Evolutionary conservation across 2,329 filamentous ascomycete genomes (phyloP).

Genomic region (Stylonectria norvegica): DNA sequence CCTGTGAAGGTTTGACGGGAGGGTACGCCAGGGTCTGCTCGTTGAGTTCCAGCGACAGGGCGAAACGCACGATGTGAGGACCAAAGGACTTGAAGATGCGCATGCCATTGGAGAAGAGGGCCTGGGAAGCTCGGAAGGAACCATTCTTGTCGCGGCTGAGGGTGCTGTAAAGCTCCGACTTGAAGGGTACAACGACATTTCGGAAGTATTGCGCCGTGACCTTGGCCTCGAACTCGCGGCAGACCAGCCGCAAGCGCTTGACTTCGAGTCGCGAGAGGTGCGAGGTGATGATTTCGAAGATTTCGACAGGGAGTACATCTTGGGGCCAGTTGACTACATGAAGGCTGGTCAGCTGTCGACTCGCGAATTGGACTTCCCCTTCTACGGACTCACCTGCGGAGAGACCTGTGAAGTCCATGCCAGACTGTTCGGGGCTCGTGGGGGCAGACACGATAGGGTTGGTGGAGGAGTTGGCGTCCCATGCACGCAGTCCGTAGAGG

Average conservation of each 20-base stretch:
- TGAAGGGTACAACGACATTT: constrained; percentile 64
- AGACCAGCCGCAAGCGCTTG: constrained; percentile 59
- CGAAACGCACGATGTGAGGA: constrained; percentile 58
- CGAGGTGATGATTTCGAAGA: constrained; percentile 56
- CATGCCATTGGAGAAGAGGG: constrained; percentile 48
- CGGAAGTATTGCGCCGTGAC: constrained; percentile 58
- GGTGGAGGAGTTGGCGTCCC: too few relatives aligned
- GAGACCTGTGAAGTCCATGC: too few relatives aligned
- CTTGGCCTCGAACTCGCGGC: constrained; percentile 53
- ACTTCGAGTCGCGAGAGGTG: constrained; percentile 57
- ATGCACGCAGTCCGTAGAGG: too few relatives aligned
- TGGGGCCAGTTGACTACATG: constrained; percentile 33
- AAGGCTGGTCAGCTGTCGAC: too few relatives aligned
- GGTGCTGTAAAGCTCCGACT: constrained; percentile 56
- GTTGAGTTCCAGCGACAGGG: constrained; percentile 66
- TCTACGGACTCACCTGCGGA: too few relatives aligned
- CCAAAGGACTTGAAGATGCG: constrained; percentile 61
- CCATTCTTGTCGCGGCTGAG: constrained; percentile 21
- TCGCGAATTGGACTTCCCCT: too few relatives aligned
- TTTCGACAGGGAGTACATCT: constrained; percentile 53
- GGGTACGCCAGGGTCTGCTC: constrained; percentile 49
- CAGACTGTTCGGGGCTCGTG: too few relatives aligned
- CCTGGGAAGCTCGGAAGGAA: constrained; percentile 21
- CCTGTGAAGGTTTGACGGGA: constrained; percentile 53
- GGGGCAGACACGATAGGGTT: too few relatives aligned